These are phyloP conservation scores for Suhomyces kilbournensis DNA, from an alignment of 805 yeast genomes.

Conservation along the genomic window DNA sequence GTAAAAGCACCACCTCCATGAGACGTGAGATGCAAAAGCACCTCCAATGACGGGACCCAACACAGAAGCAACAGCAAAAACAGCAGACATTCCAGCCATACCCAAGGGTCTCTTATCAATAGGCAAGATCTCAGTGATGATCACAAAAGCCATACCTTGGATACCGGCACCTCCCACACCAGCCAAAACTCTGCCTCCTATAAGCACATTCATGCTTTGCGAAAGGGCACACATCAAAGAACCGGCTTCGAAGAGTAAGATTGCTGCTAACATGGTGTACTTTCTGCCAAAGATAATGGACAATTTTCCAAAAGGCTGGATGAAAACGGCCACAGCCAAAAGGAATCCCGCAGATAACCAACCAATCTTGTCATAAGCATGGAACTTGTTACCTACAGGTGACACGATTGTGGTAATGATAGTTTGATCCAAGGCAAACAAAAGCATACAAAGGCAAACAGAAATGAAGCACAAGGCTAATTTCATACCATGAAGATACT, in stretches of 20 bases:
- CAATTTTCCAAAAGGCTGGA: constrained; percentile 36
- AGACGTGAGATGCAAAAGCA: constrained; percentile 21
- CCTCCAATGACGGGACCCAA: constrained; percentile 26
- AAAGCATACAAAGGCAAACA: constrained; percentile 28
- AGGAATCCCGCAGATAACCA: constrained; percentile 40
- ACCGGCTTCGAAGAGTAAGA: constrained; percentile 31
- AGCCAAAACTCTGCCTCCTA: constrained; percentile 39
- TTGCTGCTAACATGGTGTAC: constrained; percentile 21
- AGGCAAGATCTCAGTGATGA: constrained; percentile 30
- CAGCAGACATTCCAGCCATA: constrained; percentile 17
- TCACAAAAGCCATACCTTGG: constrained; percentile 25
- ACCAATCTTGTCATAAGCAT: constrained; percentile 31
- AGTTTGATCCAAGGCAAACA: constrained; percentile 40
- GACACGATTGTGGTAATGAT: constrained; percentile 35
- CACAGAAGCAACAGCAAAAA: constrained; percentile 22
- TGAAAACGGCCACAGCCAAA: constrained; percentile 31
- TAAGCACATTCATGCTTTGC: constrained; percentile 33
- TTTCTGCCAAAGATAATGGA: constrained; percentile 39
- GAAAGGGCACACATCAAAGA: constrained; percentile 40
- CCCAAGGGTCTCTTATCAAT: constrained; percentile 26
- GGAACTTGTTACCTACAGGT: constrained; percentile 34
- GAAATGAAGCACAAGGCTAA: constrained; percentile 26
- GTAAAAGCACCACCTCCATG: constrained; percentile 29
- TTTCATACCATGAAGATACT: constrained; percentile 29
- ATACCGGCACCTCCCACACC: constrained; percentile 40